These are phyloP conservation scores for Zygoascus biomembranicola DNA, from an alignment of 805 yeast species.

Conservation along the genomic window DNA sequence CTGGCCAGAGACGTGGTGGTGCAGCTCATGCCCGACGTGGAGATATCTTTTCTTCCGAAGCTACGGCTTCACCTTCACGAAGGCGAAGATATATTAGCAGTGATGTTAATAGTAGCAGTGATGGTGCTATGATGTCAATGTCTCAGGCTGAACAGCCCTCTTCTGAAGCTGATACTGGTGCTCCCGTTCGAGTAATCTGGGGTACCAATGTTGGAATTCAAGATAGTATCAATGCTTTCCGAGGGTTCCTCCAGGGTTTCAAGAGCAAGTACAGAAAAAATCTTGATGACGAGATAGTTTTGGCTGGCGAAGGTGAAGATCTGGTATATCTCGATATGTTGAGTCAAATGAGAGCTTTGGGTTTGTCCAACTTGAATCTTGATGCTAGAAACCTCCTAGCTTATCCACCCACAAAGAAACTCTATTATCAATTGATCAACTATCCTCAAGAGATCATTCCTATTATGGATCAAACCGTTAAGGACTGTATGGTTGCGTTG, in stretches of 20 bases:
- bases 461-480: slow-evolving; percentile 92
- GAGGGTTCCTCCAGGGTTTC: slow-evolving; percentile 78
- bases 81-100: slow-evolving; percentile 40
- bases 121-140: slow-evolving; percentile 7
- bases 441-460: slow-evolving; percentile 97
- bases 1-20: slow-evolving; percentile 19
- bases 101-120: slow-evolving; percentile 22
- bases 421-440: slow-evolving; percentile 78
- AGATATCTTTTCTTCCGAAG: slow-evolving; percentile 65
- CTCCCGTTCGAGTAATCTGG: slow-evolving; percentile 91
- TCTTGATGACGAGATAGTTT: slow-evolving; percentile 24
- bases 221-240: slow-evolving; percentile 72
- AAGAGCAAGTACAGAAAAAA: slow-evolving; percentile 57
- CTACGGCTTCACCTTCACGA: slow-evolving; percentile 58
- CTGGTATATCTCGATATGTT: slow-evolving; percentile 66
- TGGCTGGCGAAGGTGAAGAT: slow-evolving; percentile 55
- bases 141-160: slow-evolving; percentile 11
- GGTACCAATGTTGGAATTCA: slow-evolving; percentile 94
- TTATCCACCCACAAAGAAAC: slow-evolving; percentile 63
- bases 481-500: slow-evolving; percentile 66
- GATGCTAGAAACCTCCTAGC: slow-evolving; percentile 76
- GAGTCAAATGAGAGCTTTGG: slow-evolving; percentile 65
- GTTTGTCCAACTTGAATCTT: slow-evolving; percentile 73
- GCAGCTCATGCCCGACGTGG: slow-evolving; percentile 51
- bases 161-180: slow-evolving; percentile 38